These are phyloP conservation scores for Botrytis porri DNA, from an alignment of 2,329 filamentous ascomycete genomes.

Conservation along the genomic window DNA sequence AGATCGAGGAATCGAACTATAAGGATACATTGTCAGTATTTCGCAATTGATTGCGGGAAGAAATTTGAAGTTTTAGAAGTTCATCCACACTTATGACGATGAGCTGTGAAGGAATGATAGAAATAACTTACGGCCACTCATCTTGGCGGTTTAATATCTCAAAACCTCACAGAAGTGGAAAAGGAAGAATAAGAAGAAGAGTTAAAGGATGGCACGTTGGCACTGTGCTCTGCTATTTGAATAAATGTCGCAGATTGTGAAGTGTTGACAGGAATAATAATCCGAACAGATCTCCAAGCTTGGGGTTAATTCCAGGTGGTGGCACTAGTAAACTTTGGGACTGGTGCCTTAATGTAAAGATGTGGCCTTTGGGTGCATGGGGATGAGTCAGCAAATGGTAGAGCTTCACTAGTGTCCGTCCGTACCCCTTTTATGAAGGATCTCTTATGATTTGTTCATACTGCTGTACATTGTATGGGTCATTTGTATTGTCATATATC, in stretches of 20 bases:
- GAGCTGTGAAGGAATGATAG: slow-evolving; percentile 21
- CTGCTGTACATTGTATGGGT: neutral
- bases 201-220: slow-evolving; percentile 29
- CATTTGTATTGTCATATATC: neutral
- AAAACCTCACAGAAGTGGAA: slow-evolving; percentile 40
- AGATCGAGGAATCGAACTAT: slow-evolving; percentile 98
- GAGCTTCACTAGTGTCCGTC: neutral
- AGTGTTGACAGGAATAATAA: slow-evolving; percentile 29
- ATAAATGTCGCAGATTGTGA: slow-evolving; percentile 31
- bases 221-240: slow-evolving; percentile 26
- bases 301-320: slow-evolving; percentile 21
- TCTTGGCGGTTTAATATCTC: slow-evolving; percentile 40
- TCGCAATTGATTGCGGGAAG: slow-evolving; percentile 22
- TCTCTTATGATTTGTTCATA: neutral
- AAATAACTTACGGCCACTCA: slow-evolving; percentile 43
- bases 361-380: slow-evolving; percentile 26
- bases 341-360: slow-evolving; percentile 20
- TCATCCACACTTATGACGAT: slow-evolving; percentile 15
- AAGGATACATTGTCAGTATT: slow-evolving; percentile 32
- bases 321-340: slow-evolving; percentile 29
- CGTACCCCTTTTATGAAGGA: slow-evolving; percentile 13
- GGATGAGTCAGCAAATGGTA: slow-evolving; percentile 10
- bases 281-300: slow-evolving; percentile 34
- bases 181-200: slow-evolving; percentile 35
- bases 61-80: slow-evolving; percentile 19